Conservation (phyloP, 2,329 filamentous ascomycete genomes). For the Metarhizium rileyi region DNA sequence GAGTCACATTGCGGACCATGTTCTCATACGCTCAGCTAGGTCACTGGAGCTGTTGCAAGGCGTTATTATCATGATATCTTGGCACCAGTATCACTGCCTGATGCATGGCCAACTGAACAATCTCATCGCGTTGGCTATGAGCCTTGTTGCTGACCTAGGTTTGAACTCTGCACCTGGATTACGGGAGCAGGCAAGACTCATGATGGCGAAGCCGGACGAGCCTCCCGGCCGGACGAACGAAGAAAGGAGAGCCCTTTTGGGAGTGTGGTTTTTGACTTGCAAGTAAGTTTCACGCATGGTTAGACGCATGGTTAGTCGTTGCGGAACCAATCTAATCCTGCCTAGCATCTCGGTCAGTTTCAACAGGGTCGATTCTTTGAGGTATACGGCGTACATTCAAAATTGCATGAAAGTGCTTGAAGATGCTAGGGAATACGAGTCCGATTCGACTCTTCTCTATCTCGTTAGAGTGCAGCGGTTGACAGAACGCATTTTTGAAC, state of each 20-base stretch:
- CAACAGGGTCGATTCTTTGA: slow-evolving; percentile 35
- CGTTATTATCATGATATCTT: slow-evolving; percentile 38
- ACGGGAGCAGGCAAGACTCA: slow-evolving; percentile 31
- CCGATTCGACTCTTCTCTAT: slow-evolving; percentile 35
- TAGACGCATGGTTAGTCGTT: neutral
- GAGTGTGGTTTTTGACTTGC: slow-evolving; percentile 44
- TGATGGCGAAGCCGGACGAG: slow-evolving; percentile 30
- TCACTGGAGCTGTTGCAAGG: slow-evolving; percentile 41
- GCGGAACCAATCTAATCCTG: neutral
- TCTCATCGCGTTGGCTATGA: slow-evolving; percentile 37
- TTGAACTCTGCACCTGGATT: slow-evolving; percentile 31
- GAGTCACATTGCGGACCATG: slow-evolving; percentile 34
- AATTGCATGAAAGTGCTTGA: slow-evolving; percentile 39
- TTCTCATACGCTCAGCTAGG: slow-evolving; percentile 38
- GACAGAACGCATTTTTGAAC: slow-evolving; percentile 37
- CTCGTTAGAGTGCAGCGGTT: slow-evolving; percentile 40
- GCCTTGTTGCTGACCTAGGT: slow-evolving; percentile 36
- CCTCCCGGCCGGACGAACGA: slow-evolving; percentile 35
- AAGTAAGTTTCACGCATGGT: slow-evolving; percentile 29
- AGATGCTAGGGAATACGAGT: slow-evolving; percentile 31
- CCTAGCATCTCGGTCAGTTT: slow-evolving; percentile 30
- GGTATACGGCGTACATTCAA: slow-evolving; percentile 42
- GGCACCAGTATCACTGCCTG: slow-evolving; percentile 46
- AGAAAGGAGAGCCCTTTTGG: slow-evolving; percentile 41
- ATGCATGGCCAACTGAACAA: slow-evolving; percentile 43